Evolutionary conservation across 805 yeast genomes (phyloP), one percentile per base, ranked within the genome.

Genomic region (Wickerhamomyces pijperi): DNA sequence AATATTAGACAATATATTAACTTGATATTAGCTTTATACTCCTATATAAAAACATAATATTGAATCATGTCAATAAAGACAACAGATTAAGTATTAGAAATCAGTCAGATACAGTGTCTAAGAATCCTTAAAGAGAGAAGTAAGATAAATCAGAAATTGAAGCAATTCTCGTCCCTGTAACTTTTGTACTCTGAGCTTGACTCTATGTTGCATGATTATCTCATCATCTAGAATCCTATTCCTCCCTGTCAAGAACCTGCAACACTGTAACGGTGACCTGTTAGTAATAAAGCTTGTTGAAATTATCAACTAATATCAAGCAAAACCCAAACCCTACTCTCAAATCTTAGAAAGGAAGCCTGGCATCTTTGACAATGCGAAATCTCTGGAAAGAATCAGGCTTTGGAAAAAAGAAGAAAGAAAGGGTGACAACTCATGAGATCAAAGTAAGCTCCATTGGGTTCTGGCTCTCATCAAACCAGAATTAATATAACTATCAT

Each of bases 401-500:
- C 44, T 44, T 41, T 36, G 34, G 23, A 34, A 19, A 42, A 21
- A 21, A 21, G 43, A 46, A 46, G 42, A 48, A 47, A 39, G 46
- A 38, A 60, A 70, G 74, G 70, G 70, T 12, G 33, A 15, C 33
- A 31, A 71, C 68, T 44, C 81, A 74, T 76, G 76, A 65, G 55
- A 60, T 74, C 67, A 76, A 80, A 77, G 79, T 79, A 76, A 80
- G 87, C 87, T 79, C 86, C 87, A 79, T 80, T 78, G 86, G 73
- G 87, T 78, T 78, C 64, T 55, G 38, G 44, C 34, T 36, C 33
- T 37, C 36, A 31, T 34, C 40, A 38, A 37, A 39, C 34, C 28
- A 55, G 76, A 78, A 73, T 76, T 76, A 83, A 73, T 71, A 80
- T 78, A 72, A 72, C 87, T 79, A 67, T 78, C 73, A 79, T 78